Conservation (phyloP, 495 filamentous ascomycete species). For the Pyronema omphalodes region DNA sequence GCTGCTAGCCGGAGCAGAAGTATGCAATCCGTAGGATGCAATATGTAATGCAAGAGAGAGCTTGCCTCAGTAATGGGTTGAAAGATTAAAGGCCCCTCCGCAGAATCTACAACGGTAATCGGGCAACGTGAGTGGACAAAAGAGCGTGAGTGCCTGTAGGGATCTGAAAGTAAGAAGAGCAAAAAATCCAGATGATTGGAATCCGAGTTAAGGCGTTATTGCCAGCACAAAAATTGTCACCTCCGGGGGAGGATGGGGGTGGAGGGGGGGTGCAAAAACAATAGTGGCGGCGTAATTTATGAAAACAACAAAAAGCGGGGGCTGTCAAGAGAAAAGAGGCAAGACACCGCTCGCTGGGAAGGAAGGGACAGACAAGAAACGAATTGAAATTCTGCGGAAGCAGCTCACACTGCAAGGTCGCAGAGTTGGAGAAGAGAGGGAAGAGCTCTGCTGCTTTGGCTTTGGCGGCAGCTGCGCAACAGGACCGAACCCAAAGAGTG, state of each 20-base stretch:
- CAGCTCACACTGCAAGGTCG: not conserved
- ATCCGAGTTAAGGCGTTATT: too few relatives aligned
- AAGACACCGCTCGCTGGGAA: not conserved
- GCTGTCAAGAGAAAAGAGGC: too few relatives aligned
- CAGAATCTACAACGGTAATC: not conserved
- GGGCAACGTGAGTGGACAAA: not conserved
- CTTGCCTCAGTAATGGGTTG: not conserved
- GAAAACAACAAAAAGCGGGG: not conserved
- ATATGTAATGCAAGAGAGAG: not conserved
- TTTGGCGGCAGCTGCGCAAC: not conserved
- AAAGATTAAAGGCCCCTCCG: slow-evolving; percentile 1
- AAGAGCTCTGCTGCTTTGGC: too few relatives aligned
- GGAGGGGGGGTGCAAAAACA: not conserved
- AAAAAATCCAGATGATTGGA: too few relatives aligned
- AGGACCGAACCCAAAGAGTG: not conserved
- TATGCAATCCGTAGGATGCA: not conserved
- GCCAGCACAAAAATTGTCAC: too few relatives aligned
- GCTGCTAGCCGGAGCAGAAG: not conserved
- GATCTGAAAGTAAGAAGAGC: not conserved
- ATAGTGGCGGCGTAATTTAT: not conserved
- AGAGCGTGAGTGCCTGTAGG: not conserved
- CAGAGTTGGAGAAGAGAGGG: not conserved
- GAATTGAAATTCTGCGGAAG: not conserved
- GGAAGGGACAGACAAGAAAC: not conserved
- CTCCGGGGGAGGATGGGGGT: too few relatives aligned